Percentiles rank a stretch among this genome's conserved stretches.
Evolutionary conservation across 116 monocot genomes (phyloP).

Genomic region (Cymodocea nodosa): DNA sequence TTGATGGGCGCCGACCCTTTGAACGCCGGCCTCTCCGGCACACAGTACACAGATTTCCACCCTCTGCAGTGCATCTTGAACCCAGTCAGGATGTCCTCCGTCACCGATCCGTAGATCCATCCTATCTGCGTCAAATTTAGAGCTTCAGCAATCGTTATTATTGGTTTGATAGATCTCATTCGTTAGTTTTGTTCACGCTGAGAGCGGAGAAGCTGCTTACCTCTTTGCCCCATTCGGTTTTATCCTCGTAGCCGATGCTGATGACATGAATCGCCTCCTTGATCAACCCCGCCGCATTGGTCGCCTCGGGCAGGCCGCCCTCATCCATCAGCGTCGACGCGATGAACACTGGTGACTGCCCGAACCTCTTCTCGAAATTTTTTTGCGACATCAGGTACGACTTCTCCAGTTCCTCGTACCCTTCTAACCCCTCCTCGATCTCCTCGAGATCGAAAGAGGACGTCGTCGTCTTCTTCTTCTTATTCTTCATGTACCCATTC

Average conservation of each 20-base stretch:
- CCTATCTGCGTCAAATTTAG: constrained; percentile 40
- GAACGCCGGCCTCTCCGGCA: constrained; percentile 56
- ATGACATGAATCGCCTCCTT: constrained; percentile 96
- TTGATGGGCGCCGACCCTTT: constrained; percentile 17
- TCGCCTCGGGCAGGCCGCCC: constrained; percentile 60
- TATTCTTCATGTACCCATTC: constrained; percentile 28
- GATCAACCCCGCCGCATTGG: constrained; percentile 30
- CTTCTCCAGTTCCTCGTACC: constrained; percentile 76
- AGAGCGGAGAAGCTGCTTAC: constrained; percentile 9
- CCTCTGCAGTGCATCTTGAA: constrained; percentile 98
- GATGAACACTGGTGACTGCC: constrained; percentile 93
- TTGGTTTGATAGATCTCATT: too few relatives aligned
- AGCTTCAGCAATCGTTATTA: too few relatives aligned
- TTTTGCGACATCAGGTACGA: constrained; percentile 92
- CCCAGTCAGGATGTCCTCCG: constrained; percentile 31
- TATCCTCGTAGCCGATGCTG: constrained; percentile 84
- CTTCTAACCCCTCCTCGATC: constrained; percentile 93
- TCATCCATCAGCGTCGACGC: constrained; percentile 78
- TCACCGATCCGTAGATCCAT: constrained; percentile 17
- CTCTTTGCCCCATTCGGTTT: constrained; percentile 96
- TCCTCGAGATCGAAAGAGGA: constrained; percentile 50
- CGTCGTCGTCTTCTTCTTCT: constrained; percentile 21
- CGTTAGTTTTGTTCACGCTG: too few relatives aligned
- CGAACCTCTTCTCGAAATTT: constrained; percentile 87
- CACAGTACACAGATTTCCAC: constrained; percentile 81